Conservation (phyloP, 2,329 filamentous ascomycete species). For the Dactylellina leptospora region DNA sequence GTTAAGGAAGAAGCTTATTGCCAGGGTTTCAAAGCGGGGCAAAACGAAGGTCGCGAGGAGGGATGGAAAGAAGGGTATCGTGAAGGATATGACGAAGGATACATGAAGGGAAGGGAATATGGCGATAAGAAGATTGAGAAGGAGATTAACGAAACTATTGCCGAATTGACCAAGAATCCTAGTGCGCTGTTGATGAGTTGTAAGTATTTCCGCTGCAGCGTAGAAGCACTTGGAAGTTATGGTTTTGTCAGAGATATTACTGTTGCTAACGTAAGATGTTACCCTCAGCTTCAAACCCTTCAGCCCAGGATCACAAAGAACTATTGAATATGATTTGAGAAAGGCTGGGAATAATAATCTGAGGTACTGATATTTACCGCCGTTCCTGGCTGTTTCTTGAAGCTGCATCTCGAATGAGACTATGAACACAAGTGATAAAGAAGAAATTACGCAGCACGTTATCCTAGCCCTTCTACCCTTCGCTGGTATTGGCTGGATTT, state of each 20-base stretch:
- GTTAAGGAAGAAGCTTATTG: slow-evolving; percentile 33
- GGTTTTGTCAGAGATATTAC: neutral
- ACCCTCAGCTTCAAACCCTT: neutral
- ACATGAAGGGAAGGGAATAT: slow-evolving; percentile 43
- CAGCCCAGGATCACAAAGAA: neutral
- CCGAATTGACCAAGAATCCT: slow-evolving; percentile 38
- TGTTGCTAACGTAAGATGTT: too few relatives aligned
- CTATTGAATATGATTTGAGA: slow-evolving; percentile 24
- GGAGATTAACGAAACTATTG: slow-evolving; percentile 44
- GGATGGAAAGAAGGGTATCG: slow-evolving; percentile 44
- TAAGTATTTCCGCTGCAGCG: slow-evolving; percentile 22
- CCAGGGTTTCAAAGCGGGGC: slow-evolving; percentile 33
- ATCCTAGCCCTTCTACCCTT: too few relatives aligned
- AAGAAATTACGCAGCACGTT: too few relatives aligned
- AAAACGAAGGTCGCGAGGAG: slow-evolving; percentile 30
- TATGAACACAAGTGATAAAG: too few relatives aligned
- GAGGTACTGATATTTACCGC: neutral
- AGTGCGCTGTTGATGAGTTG: slow-evolving; percentile 29
- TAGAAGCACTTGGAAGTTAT: too few relatives aligned
- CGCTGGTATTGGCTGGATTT: too few relatives aligned
- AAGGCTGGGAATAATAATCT: too few relatives aligned
- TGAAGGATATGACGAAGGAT: slow-evolving; percentile 37
- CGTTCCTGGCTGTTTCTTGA: neutral
- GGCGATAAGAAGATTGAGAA: slow-evolving; percentile 48
- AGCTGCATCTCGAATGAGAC: too few relatives aligned